Conservation (phyloP, 805 yeast genomes). For the Zygosaccharomyces kombuchaensis region DNA sequence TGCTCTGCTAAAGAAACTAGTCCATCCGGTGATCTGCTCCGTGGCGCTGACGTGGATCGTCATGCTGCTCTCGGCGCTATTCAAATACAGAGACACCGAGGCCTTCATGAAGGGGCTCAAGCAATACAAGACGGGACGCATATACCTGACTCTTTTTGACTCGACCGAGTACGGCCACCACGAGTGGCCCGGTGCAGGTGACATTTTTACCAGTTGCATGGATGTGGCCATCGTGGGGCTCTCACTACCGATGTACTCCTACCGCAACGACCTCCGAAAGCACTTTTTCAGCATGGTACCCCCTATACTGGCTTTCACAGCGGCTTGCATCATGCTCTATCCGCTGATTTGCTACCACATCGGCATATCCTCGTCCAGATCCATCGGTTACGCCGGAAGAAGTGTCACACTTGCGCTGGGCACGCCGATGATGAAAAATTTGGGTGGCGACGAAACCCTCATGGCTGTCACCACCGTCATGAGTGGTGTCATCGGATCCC, state of each 20-base stretch:
- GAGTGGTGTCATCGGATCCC: conserved; percentile 71
- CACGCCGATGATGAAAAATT: conserved; percentile 61
- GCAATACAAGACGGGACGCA: conserved; percentile 65
- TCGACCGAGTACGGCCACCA: conserved; percentile 21
- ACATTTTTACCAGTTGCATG: conserved; percentile 63
- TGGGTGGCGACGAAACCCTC: conserved; percentile 64
- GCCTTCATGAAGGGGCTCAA: conserved; percentile 50
- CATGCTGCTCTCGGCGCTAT: conserved; percentile 56
- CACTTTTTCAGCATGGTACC: conserved; percentile 57
- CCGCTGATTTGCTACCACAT: conserved; percentile 64
- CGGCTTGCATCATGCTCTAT: conserved; percentile 58
- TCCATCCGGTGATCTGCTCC: conserved; percentile 70
- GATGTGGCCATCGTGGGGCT: conserved; percentile 73
- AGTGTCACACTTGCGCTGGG: conserved; percentile 78
- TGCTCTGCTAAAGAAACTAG: conserved; percentile 44
- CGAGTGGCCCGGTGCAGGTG: conserved; percentile 78
- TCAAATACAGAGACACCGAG: conserved; percentile 35
- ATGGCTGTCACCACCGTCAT: conserved; percentile 77
- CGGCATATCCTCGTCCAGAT: conserved; percentile 55
- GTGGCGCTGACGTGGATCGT: conserved; percentile 61
- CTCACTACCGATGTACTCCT: conserved; percentile 73
- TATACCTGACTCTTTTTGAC: conserved; percentile 55
- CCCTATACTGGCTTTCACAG: conserved; percentile 53
- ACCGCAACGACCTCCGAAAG: conserved; percentile 55
- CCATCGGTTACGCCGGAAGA: conserved; percentile 74